phyloP scores from a whole-genome alignment of 331 rosid species.

The Quercus phellos region DNA sequence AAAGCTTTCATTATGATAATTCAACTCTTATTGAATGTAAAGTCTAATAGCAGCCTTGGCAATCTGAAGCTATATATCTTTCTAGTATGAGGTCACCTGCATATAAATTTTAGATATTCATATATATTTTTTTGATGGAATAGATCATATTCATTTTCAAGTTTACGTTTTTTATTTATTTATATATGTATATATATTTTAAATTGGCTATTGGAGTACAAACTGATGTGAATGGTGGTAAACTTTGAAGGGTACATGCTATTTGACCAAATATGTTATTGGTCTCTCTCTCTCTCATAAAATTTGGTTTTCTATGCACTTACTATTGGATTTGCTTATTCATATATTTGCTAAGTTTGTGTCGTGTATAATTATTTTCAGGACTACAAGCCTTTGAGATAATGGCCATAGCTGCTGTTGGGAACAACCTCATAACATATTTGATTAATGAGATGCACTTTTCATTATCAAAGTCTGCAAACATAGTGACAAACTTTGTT shows the following conservation, averaged over 20 bases:
- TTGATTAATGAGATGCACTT: slow-evolving; percentile 87
- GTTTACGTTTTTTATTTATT: too few species aligned
- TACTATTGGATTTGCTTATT: not conserved
- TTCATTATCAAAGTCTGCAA: slow-evolving; percentile 74
- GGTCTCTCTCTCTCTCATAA: not conserved
- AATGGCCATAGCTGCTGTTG: slow-evolving; percentile 97
- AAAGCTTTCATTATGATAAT: too few species aligned
- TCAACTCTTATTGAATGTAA: too few species aligned
- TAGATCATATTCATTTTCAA: too few species aligned
- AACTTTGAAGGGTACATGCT: not conserved
- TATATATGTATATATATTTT: too few species aligned
- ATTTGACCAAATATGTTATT: not conserved
- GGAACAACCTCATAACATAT: slow-evolving; percentile 95
- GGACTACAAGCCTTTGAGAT: slow-evolving; percentile 92
- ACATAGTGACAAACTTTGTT: slow-evolving; percentile 87
- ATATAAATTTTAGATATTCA: too few species aligned
- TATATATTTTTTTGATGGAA: too few species aligned
- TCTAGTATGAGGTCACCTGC: too few species aligned
- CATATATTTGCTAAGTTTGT: not conserved
- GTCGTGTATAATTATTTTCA: slow-evolving; percentile 14
- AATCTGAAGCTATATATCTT: too few species aligned
- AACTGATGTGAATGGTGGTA: too few species aligned
- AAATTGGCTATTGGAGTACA: too few species aligned
- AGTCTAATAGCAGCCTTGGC: too few species aligned
- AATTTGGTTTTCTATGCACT: not conserved